A percentile compares a stretch with the other conserved stretches of the same genome.
Conservation (phyloP, 202 grass and related monocot species). For the Setaria viridis region DNA sequence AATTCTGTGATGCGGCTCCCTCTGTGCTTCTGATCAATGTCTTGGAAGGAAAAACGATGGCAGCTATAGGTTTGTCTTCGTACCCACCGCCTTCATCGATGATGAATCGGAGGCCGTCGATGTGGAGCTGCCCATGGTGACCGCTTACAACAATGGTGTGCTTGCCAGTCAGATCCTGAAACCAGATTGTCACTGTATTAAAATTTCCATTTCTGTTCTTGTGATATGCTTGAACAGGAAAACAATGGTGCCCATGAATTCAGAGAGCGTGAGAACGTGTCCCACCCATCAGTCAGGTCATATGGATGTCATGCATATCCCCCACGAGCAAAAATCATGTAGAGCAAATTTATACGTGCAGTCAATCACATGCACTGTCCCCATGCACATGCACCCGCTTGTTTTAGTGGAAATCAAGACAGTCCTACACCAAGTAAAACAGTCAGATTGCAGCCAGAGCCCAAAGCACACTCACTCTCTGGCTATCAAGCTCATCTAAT, state of each 20-base stretch:
- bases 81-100: slow-evolving; percentile 84
- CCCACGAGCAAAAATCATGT: slow-evolving; percentile 1
- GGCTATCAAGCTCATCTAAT: not conserved
- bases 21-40: slow-evolving; percentile 57
- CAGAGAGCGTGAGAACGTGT: not conserved
- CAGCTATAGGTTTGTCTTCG: slow-evolving; percentile 64
- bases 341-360: not conserved
- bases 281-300: too few species aligned
- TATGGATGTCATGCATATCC: not conserved
- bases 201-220: not conserved
- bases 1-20: not conserved
- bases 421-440: slow-evolving; percentile 24
- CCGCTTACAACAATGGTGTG: slow-evolving; percentile 72
- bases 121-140: slow-evolving; percentile 80
- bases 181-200: slow-evolving; percentile 14
- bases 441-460: slow-evolving; percentile 1
- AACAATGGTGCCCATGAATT: not conserved
- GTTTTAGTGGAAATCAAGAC: slow-evolving; percentile 35
- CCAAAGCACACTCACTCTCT: not conserved
- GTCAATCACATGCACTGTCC: slow-evolving; percentile 2
- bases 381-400: slow-evolving; percentile 10
- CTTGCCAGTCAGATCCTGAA: slow-evolving; percentile 71
- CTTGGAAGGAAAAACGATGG: slow-evolving; percentile 77
- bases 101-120: slow-evolving; percentile 72
- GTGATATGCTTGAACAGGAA: not conserved